These are phyloP conservation scores for Kwoniella sp. DNA, from an alignment of 768 basidiomycete species.

Conservation along the genomic window DNA sequence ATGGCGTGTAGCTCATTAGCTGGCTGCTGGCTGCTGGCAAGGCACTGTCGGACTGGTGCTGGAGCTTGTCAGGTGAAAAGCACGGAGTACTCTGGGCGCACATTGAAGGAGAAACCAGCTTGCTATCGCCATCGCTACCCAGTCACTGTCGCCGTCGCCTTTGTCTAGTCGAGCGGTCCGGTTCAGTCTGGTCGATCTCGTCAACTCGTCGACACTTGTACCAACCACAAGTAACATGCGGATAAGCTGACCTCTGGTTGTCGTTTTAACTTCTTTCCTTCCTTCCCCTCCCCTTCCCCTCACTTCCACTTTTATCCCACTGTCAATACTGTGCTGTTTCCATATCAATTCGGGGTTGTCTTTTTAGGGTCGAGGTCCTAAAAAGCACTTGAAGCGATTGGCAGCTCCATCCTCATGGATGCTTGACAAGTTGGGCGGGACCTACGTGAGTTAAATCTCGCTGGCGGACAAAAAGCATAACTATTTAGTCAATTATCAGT, in stretches of 20 bases:
- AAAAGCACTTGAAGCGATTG: slow-evolving; percentile 98
- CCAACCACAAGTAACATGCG: not conserved
- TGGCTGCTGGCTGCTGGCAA: too few species aligned
- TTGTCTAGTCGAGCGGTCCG: not conserved
- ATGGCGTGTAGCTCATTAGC: too few species aligned
- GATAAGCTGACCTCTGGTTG: not conserved
- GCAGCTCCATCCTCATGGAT: slow-evolving; percentile 99
- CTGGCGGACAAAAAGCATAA: slow-evolving; percentile 3
- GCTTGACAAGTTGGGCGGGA: slow-evolving; percentile 86
- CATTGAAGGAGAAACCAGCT: too few species aligned
- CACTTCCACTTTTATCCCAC: slow-evolving; percentile 3
- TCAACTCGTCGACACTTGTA: not conserved
- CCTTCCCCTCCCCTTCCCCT: not conserved
- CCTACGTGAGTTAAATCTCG: slow-evolving; percentile 54
- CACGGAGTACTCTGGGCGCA: too few species aligned
- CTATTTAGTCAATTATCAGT: not conserved
- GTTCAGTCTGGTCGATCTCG: not conserved
- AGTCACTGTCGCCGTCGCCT: not conserved
- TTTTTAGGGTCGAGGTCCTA: slow-evolving; percentile 87
- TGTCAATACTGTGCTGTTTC: not conserved
- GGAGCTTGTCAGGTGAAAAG: not conserved
- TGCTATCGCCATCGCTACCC: not conserved
- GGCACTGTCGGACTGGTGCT: not conserved
- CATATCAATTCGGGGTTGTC: not conserved
- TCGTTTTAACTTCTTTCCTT: not conserved